Evolutionary conservation across 441 rosid species (phyloP).

Genomic region (Codiaeum variegatum): DNA sequence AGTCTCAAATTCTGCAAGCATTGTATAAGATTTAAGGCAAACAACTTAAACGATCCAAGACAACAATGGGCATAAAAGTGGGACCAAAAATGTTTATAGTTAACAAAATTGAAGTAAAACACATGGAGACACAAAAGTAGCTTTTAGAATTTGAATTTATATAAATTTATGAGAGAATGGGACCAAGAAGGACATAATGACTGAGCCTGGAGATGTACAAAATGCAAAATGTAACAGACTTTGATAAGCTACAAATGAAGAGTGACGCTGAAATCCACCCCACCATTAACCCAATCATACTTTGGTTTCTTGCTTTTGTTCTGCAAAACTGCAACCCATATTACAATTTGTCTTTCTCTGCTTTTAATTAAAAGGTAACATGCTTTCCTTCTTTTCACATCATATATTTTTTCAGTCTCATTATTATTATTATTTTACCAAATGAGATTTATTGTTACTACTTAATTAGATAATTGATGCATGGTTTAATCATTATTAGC

Average conservation of each 20-base stretch:
- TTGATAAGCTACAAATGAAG: neutral
- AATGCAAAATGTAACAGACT: slow-evolving; percentile 1
- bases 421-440: no score
- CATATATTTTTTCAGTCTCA: no score
- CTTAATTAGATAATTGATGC: no score
- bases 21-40: neutral
- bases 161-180: no score
- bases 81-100: neutral
- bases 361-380: neutral
- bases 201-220: neutral
- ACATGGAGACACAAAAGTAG: neutral
- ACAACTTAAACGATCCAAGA: neutral
- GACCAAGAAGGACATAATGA: neutral
- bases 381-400: neutral
- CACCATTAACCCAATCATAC: neutral
- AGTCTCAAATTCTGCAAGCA: neutral
- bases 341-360: neutral
- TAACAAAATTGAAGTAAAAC: neutral
- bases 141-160: neutral
- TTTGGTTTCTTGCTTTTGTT: neutral
- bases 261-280: neutral
- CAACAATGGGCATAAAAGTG: neutral
- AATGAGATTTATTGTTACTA: no score
- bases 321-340: neutral
- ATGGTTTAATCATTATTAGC: no score